Evolutionary conservation across 345 rosid species (phyloP).

Genomic region (Aurinia saxatilis): DNA sequence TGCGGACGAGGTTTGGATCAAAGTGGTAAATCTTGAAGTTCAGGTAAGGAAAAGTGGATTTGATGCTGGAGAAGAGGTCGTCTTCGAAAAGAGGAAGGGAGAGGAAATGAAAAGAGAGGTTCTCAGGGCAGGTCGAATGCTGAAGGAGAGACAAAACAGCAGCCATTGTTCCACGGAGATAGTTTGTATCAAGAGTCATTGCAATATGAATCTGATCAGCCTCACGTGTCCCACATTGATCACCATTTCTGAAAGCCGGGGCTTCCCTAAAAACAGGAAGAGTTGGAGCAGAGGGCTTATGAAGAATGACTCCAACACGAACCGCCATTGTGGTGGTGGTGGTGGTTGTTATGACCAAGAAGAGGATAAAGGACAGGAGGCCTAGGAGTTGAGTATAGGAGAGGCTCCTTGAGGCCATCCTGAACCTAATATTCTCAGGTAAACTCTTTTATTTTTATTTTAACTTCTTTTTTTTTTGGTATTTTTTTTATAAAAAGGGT

Average conservation of each 20-base stretch:
- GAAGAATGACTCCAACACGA: constrained; percentile 33
- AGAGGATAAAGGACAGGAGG: constrained; percentile 62
- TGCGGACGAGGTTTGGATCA: constrained; percentile 42
- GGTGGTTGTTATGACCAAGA: constrained; percentile 27
- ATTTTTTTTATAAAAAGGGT: background rate
- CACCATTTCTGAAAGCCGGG: constrained; percentile 47
- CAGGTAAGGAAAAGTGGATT: constrained; percentile 50
- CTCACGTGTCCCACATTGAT: constrained; percentile 29
- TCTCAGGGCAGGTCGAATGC: constrained; percentile 54
- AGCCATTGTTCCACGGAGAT: constrained; percentile 66
- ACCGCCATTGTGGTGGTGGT: constrained; percentile 26
- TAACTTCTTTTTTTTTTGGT: background rate
- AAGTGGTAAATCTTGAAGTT: constrained; percentile 48
- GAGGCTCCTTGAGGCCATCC: constrained; percentile 62
- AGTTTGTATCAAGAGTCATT: constrained; percentile 65
- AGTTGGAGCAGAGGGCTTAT: constrained; percentile 21
- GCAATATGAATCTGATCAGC: constrained; percentile 41
- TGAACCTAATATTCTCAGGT: constrained; percentile 31
- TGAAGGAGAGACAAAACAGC: constrained; percentile 55
- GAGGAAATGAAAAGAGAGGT: constrained; percentile 60
- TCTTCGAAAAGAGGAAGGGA: constrained; percentile 35
- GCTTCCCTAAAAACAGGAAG: constrained; percentile 50
- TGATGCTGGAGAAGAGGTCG: constrained; percentile 38
- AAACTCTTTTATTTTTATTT: constrained; percentile 14
- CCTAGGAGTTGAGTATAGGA: constrained; percentile 35